These are phyloP conservation scores for Aaosphaeria pasadenensis DNA, from an alignment of 2,329 filamentous ascomycete genomes.

Conservation along the genomic window DNA sequence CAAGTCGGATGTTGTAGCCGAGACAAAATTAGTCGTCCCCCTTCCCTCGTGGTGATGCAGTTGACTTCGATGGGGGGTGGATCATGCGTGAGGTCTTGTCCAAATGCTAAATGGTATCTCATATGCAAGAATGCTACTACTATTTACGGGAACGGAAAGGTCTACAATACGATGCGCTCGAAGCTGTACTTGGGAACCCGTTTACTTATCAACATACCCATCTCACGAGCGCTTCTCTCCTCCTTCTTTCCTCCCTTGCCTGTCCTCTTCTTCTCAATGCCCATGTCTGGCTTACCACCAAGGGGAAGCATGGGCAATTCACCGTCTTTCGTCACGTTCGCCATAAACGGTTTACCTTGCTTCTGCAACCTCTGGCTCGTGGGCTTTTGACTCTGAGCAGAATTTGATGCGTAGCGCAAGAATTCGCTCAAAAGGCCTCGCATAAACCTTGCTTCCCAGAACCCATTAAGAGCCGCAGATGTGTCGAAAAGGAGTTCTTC, in stretches of 20 bases:
- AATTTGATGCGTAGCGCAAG: slow-evolving; percentile 51
- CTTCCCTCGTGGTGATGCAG: no score
- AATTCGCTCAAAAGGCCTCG: slow-evolving; percentile 64
- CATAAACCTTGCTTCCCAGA: slow-evolving; percentile 66
- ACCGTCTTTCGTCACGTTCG: slow-evolving; percentile 40
- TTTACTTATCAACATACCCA: slow-evolving; percentile 73
- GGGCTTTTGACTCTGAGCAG: slow-evolving; percentile 29
- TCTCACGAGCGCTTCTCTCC: slow-evolving; percentile 67
- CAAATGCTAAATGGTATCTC: background rate
- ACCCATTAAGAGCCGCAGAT: slow-evolving; percentile 66
- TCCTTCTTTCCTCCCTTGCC: slow-evolving; percentile 68
- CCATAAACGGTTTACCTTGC: slow-evolving; percentile 49
- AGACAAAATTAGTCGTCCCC: no score
- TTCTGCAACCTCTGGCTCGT: slow-evolving; percentile 29
- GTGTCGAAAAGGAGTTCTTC: slow-evolving; percentile 66
- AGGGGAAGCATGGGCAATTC: slow-evolving; percentile 61
- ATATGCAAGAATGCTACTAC: background rate
- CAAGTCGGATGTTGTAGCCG: no score
- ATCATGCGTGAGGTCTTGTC: no score
- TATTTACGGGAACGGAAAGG: background rate
- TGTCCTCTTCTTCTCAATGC: slow-evolving; percentile 52
- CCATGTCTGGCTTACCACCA: slow-evolving; percentile 61
- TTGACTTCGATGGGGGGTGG: no score
- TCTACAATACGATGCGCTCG: slow-evolving; percentile 60
- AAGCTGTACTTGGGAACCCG: slow-evolving; percentile 80